Conservation (phyloP, 352 stramenopile genomes). For the Phytophthora rubi region DNA sequence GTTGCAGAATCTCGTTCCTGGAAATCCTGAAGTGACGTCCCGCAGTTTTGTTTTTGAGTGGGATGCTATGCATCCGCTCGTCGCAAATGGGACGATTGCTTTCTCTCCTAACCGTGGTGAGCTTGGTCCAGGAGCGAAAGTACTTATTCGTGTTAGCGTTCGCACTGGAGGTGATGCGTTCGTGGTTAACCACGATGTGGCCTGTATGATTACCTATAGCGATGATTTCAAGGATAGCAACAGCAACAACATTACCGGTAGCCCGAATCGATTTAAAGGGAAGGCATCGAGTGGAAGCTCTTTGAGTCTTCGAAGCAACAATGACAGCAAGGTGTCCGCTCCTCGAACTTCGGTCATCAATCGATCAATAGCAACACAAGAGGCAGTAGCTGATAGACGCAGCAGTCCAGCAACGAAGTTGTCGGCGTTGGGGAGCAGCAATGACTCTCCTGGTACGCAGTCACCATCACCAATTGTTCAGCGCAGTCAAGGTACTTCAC, state of each 20-base stretch:
- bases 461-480: slow-evolving; percentile 16
- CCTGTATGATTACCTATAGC: slow-evolving; percentile 55
- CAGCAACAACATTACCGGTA: slow-evolving; percentile 27
- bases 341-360: slow-evolving; percentile 60
- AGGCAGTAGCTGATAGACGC: slow-evolving; percentile 49
- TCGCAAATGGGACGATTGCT: slow-evolving; percentile 47
- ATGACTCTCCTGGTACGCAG: not conserved
- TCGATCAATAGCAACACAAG: slow-evolving; percentile 65
- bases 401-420: slow-evolving; percentile 14
- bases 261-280: slow-evolving; percentile 18
- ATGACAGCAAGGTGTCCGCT: slow-evolving; percentile 4
- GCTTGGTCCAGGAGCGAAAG: slow-evolving; percentile 52
- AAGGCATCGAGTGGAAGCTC: slow-evolving; percentile 6
- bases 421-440: slow-evolving; percentile 12
- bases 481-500: slow-evolving; percentile 23
- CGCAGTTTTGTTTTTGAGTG: slow-evolving; percentile 57
- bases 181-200: slow-evolving; percentile 74
- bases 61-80: slow-evolving; percentile 61
- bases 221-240: slow-evolving; percentile 21
- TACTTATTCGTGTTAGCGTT: slow-evolving; percentile 63
- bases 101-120: slow-evolving; percentile 65
- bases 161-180: slow-evolving; percentile 44
- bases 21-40: not conserved
- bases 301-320: not conserved
- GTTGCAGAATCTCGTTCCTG: slow-evolving; percentile 46